These are phyloP conservation scores for Penicillium sp. DNA, from an alignment of 2,329 filamentous ascomycete genomes.

Conservation along the genomic window DNA sequence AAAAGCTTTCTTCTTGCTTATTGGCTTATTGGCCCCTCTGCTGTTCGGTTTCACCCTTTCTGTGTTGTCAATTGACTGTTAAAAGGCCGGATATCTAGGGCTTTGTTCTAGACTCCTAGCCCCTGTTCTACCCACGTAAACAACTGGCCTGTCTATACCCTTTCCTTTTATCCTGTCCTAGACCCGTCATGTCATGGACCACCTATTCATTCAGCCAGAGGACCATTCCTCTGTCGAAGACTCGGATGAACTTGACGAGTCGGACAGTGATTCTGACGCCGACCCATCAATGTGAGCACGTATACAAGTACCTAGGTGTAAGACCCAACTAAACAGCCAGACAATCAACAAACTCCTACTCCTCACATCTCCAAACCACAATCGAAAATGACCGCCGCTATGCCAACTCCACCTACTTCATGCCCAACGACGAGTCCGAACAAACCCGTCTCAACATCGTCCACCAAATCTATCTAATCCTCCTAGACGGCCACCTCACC, in stretches of 20 bases:
- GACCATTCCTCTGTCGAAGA: slow-evolving; percentile 2
- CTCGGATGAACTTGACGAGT: slow-evolving; percentile 8
- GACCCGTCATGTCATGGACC: slow-evolving; percentile 30
- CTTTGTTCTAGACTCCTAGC: not conserved
- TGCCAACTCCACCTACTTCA: slow-evolving; percentile 59
- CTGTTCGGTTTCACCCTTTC: not conserved
- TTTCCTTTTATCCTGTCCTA: not conserved
- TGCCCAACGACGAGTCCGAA: slow-evolving; percentile 64
- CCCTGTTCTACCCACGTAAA: not conserved
- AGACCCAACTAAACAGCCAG: slow-evolving; percentile 8
- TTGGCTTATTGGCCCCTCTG: not conserved
- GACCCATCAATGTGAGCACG: slow-evolving; percentile 26
- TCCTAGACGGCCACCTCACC: slow-evolving; percentile 35
- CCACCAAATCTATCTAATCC: slow-evolving; percentile 58
- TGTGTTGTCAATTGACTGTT: not conserved
- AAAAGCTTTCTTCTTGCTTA: too few relatives aligned
- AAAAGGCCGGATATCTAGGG: not conserved
- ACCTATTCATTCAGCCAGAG: slow-evolving; percentile 15
- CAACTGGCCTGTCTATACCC: not conserved
- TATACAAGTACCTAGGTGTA: not conserved
- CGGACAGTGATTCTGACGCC: slow-evolving; percentile 15
- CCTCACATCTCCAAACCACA: slow-evolving; percentile 49
- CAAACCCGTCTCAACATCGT: slow-evolving; percentile 59
- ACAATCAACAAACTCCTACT: slow-evolving; percentile 37
- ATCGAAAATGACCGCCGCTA: slow-evolving; percentile 59